A percentile compares a stretch with the other conserved stretches of the same genome.
phyloP scores from a whole-genome alignment of 768 basidiomycete genomes.

The Serendipita sp. region DNA sequence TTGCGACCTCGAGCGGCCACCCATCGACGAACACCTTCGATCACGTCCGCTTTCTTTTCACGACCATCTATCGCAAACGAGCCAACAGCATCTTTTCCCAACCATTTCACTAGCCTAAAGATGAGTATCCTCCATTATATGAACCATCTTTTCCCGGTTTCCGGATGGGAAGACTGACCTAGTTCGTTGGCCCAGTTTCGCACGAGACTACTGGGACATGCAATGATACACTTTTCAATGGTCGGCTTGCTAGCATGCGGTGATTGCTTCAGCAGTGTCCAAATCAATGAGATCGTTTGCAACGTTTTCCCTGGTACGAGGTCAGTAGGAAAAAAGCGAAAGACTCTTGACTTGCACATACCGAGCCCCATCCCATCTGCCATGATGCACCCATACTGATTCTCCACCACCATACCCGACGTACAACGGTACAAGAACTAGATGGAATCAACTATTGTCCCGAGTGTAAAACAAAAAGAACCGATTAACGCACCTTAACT shows the following conservation, averaged over 20 bases:
- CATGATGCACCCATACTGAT: slow-evolving; percentile 87
- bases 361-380: slow-evolving; percentile 98
- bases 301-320: slow-evolving; percentile 52
- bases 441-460: not conserved
- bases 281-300: slow-evolving; percentile 89
- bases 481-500: slow-evolving; percentile 55
- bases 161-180: slow-evolving; percentile 30
- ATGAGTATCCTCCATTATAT: not conserved
- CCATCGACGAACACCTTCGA: slow-evolving; percentile 76
- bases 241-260: slow-evolving; percentile 71
- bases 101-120: slow-evolving; percentile 66
- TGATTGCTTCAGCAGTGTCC: slow-evolving; percentile 93
- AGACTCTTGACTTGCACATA: slow-evolving; percentile 14
- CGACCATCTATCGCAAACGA: slow-evolving; percentile 86
- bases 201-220: slow-evolving; percentile 90
- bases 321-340: slow-evolving; percentile 7
- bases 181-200: slow-evolving; percentile 99
- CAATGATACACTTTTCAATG: slow-evolving; percentile 96
- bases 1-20: slow-evolving; percentile 76
- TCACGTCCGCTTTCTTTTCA: slow-evolving; percentile 65
- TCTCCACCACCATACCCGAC: slow-evolving; percentile 81
- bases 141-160: too few species aligned
- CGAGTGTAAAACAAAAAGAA: slow-evolving; percentile 7
- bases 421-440: slow-evolving; percentile 94
- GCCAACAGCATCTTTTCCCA: slow-evolving; percentile 71